These are phyloP conservation scores for Selaginella moellendorffii DNA, from an alignment of 75 land plant genomes.

Conservation along the genomic window DNA sequence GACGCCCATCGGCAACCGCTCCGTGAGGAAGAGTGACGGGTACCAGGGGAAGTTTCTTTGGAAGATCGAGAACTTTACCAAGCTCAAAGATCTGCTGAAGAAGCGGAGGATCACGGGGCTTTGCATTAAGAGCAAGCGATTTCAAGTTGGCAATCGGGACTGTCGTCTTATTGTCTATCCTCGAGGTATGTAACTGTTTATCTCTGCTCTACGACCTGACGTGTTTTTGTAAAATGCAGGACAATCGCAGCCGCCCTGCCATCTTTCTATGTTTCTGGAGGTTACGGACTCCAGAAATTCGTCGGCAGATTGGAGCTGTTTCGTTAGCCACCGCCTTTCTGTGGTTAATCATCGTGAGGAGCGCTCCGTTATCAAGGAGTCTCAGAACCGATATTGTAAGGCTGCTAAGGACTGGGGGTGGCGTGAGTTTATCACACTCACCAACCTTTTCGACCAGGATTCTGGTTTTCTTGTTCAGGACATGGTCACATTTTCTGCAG, in stretches of 20 bases:
- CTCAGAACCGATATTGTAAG: conserved; percentile 95
- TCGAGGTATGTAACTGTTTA: conserved; percentile 94
- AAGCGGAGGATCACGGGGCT: conserved; percentile 95
- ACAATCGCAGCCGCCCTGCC: conserved; percentile 97
- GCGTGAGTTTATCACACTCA: conserved; percentile 95
- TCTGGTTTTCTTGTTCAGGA: conserved; percentile 91
- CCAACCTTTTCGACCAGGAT: conserved; percentile 95
- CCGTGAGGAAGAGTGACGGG: conserved; percentile 62
- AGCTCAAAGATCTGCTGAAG: conserved; percentile 84
- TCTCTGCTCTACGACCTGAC: conserved; percentile 51
- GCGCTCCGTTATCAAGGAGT: conserved; percentile 89
- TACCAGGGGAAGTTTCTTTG: conserved; percentile 83
- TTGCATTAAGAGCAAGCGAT: conserved; percentile 87
- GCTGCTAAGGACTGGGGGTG: conserved; percentile 99
- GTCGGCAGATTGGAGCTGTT: conserved; percentile 90
- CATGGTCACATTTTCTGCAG: conserved; percentile 84
- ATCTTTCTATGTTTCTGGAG: conserved; percentile 95
- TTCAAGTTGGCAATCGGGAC: conserved; percentile 88
- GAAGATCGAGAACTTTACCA: conserved; percentile 89
- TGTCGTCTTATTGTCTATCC: conserved; percentile 97
- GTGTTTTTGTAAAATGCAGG: conserved; percentile 35
- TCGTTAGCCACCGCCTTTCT: conserved; percentile 88
- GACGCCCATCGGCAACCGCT: conserved; percentile 31
- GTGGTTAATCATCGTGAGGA: conserved; percentile 93
- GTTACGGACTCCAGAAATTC: conserved; percentile 81